Conservation (phyloP, 805 yeast genomes). For the Martiniozyma abietophila region DNA sequence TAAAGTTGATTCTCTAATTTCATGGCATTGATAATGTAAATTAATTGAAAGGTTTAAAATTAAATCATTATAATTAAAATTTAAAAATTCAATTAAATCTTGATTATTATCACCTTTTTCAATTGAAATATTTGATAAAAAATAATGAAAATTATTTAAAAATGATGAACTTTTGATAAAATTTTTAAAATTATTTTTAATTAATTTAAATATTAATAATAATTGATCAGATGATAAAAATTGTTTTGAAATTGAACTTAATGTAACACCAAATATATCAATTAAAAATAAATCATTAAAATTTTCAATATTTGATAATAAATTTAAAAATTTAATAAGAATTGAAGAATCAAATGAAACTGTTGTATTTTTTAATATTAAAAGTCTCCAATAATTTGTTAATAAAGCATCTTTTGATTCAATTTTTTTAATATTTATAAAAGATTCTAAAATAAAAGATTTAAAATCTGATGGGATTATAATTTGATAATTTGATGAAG, state of each 20-base stretch:
- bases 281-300: slow-evolving; percentile 22
- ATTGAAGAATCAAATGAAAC: slow-evolving; percentile 19
- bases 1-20: slow-evolving; percentile 38
- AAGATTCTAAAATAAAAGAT: slow-evolving; percentile 21
- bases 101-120: not conserved
- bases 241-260: slow-evolving; percentile 27
- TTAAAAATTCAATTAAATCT: slow-evolving; percentile 8
- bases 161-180: slow-evolving; percentile 28
- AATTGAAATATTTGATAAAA: slow-evolving; percentile 16
- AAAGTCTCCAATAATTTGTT: slow-evolving; percentile 44
- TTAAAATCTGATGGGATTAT: slow-evolving; percentile 27
- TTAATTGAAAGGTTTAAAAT: slow-evolving; percentile 25
- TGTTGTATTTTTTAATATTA: slow-evolving; percentile 31
- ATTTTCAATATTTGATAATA: slow-evolving; percentile 6
- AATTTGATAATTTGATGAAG: slow-evolving; percentile 10
- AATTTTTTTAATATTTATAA: slow-evolving; percentile 12
- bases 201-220: slow-evolving; percentile 13
- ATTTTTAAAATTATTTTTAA: slow-evolving; percentile 18
- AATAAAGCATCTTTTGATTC: slow-evolving; percentile 14
- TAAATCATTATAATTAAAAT: slow-evolving; percentile 10
- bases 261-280: slow-evolving; percentile 34
- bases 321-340: slow-evolving; percentile 17
- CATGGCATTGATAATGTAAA: slow-evolving; percentile 40
- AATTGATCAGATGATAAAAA: slow-evolving; percentile 14
- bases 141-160: slow-evolving; percentile 27